Conservation (phyloP, 163 green algal genomes). For the Scenedesmus sp. region DNA sequence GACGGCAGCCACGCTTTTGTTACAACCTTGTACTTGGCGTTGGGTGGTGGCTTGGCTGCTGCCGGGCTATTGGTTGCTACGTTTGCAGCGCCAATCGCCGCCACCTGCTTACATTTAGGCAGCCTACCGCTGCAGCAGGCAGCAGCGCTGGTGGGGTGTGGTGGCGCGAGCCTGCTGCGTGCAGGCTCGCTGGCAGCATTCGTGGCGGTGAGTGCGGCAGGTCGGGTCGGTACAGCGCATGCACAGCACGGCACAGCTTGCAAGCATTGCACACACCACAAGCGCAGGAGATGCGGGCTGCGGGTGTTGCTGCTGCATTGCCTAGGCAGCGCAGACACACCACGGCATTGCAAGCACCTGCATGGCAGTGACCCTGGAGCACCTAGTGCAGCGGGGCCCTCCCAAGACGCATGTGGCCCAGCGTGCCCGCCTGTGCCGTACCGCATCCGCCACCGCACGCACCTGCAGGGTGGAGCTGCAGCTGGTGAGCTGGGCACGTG, state of each 20-base stretch:
- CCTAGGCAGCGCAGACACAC: too few relatives aligned
- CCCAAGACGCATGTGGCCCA: not conserved
- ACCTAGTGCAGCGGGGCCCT: not conserved
- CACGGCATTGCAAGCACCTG: too few relatives aligned
- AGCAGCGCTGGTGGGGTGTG: slow-evolving; percentile 46
- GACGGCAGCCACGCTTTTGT: slow-evolving; percentile 1
- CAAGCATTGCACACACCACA: not conserved
- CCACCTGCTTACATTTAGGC: not conserved
- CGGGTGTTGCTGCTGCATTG: slow-evolving; percentile 1
- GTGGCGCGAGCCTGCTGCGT: slow-evolving; percentile 20
- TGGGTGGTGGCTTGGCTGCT: slow-evolving; percentile 35
- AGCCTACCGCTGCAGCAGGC: slow-evolving; percentile 17
- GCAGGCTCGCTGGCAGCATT: slow-evolving; percentile 25
- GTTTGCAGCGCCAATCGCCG: slow-evolving; percentile 4
- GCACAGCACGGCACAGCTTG: not conserved
- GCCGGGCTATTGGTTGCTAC: slow-evolving; percentile 4
- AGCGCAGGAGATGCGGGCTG: too few relatives aligned
- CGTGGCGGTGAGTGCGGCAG: slow-evolving; percentile 15
- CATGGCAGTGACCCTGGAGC: too few relatives aligned
- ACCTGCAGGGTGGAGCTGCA: not conserved
- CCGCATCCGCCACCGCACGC: not conserved
- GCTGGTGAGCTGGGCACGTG: slow-evolving; percentile 34
- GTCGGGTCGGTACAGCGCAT: not conserved
- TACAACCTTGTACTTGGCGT: not conserved
- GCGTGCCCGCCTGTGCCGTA: not conserved